Evolutionary conservation across 306 rosid species (phyloP), one percentile per base, ranked within the genome.

Genomic region (Cucurbita argyrosperma): DNA sequence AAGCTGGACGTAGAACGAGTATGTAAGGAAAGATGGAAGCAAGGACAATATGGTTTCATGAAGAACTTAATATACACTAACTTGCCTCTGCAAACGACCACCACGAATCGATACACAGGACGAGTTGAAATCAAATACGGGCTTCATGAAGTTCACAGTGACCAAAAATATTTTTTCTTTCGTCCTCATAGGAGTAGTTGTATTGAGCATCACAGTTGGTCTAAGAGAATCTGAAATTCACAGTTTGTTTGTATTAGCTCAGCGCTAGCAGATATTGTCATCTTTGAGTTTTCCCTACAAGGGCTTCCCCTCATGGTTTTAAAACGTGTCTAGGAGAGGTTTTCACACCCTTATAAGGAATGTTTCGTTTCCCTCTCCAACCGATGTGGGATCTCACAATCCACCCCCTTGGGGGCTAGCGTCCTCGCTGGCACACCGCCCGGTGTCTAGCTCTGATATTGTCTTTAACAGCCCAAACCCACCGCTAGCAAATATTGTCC

Each of bases 121-220:
- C 47, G 87, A 79, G 80, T 87, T 93, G 90, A 93, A 93, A 64
- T 77, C 85, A 71, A 93, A 86, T 70, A 90, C 94, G 67, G 98
- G 97, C 81, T 93, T 89, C 75, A 51, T 15, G 76, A 93, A 93
- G 50, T 79, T 81, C 16, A 90, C 58, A 21, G 83, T 62, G 81
- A 93, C 78, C 5, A 83, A 84, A 72, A 93, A 72, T 43, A 56
- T 76, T 77, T 83, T 79, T 58, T 93, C 88, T 84, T 55, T 90
- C 62, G 98, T 90, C 83, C 85, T 86, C 87, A 60, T 80, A 57
- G 84, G 75, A 73, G 90, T 85, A 76, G 94, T 64, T 58, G 89
- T 89, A 69, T 92, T 89, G 83, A 93, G 84, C 93, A 79, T 89
- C 78, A 89, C 96, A 37, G 79, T 37, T 52, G 97, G 97, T 76